Base-by-base conservation (phyloP, 192 early-diverging fungal species). In the Entomortierella lignicola region DNA sequence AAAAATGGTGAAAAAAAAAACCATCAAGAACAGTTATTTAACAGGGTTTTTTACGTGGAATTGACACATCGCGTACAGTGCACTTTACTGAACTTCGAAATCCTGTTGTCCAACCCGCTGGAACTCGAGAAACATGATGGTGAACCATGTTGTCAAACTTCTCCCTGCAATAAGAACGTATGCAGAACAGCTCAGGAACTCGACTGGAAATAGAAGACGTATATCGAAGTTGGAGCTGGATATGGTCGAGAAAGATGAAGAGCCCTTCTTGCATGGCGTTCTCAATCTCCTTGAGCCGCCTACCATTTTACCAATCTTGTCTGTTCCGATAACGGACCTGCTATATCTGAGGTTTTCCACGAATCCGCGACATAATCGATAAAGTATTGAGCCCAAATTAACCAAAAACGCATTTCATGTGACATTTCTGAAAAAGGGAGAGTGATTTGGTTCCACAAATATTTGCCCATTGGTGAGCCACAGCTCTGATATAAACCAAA, bases 81-180 rank as follows among this genome's bases (percentile, higher is more conserved):
- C n/a, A n/a, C n/a, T n/a, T n/a, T n/a, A n/a, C n/a, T n/a, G n/a
- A n/a, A n/a, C n/a, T n/a, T n/a, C 37, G 6, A 29, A 5, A 2
- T 6, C 2, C 25, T 26, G 51, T 41, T 50, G 42, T 47, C 60
- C 26, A 17, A 62, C 60, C 2, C 44, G 47, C 1, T 31, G 60
- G 47, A 62, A 50, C 21, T 62, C 60, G 18, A 62, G 10, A 51
- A 31, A 62, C 32, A 2, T 51, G 13, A 62, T 62, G 60, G 47
- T 13, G 2, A 6, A 8, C 4, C 44, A 47, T 18, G 44, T 51
- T 6, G 47, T 31, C 18, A 30, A 41, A 31, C 60, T 62, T n/a
- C 47, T 62, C 20, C 60, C 42, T 18, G 47, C 60, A 12, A 41
- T 51, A 5, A 47, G 44, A n/a, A 8, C 4, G 3, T 8, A 3